Evolutionary conservation across 2,329 filamentous ascomycete species (phyloP), one percentile per base, ranked within the genome.

Genomic region (Cladosporium sp.): DNA sequence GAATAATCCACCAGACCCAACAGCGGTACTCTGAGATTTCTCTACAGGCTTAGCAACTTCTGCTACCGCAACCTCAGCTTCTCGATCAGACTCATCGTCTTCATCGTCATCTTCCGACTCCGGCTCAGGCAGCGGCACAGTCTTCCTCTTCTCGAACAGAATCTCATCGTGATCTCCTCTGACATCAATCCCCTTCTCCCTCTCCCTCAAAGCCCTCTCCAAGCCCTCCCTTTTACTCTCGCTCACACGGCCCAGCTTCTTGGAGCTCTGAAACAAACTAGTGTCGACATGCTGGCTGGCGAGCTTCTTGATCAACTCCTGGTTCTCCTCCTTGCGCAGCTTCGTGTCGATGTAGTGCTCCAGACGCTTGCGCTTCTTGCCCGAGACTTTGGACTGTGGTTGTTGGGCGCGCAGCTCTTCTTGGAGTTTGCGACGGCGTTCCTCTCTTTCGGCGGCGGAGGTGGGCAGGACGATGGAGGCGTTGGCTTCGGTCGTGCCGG

Each of bases 291-390:
- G 93, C 64, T 87, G 85, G 67, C 87, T 84, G 21, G 91, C 91
- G 29, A 99, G 84, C 76, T 95, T 93, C 75, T 91, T 91, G 72
- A 98, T 84, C 33, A 99, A 82, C 65, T 88, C 90, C 31, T 91
- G 84, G 73, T 92, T 96, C 78, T 98, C 94, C 75, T 99, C 95
- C 78, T 96, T 97, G 78, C 89, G 91, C 55, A 99, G 82, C 83
- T 99, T 99, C 66, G 86, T 95, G 73, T 98, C 93, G 76, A 90
- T 88, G 70, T 90, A 90, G 74, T 90, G 89, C 70, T 90, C 87
- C 68, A 90, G 73, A 63, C 88, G 81, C 79, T 90, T 90, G 71
- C 86, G 83, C 78, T 90, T 90, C 77, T 90, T 90, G 23, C 81
- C 78, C 1, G 84, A 86, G 66, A 89, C 83, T 69, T 85, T 85